Conservation (phyloP, 2,329 filamentous ascomycete species). For the Colletotrichum musicola region DNA sequence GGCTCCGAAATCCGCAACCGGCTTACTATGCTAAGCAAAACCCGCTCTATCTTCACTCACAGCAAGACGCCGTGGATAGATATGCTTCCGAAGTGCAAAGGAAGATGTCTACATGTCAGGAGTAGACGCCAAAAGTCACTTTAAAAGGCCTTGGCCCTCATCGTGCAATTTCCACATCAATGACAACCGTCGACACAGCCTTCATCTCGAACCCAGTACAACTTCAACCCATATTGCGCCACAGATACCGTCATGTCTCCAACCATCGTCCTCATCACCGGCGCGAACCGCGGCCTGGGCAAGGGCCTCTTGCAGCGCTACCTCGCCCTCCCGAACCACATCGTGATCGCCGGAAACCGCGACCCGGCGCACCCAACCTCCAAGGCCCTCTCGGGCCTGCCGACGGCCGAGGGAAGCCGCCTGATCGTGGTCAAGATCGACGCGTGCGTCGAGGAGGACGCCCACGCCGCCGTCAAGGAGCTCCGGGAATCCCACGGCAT, state of each 20-base stretch:
- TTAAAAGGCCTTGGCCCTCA: neutral
- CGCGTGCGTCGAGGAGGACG: slow-evolving; percentile 47
- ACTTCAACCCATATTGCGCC: neutral
- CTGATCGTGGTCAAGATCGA: slow-evolving; percentile 60
- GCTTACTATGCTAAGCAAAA: neutral
- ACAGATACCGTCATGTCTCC: neutral
- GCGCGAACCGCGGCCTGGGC: slow-evolving; percentile 55
- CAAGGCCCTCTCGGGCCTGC: slow-evolving; percentile 49
- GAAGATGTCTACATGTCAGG: neutral
- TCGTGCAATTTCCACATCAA: neutral
- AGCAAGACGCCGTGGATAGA: neutral
- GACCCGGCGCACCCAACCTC: slow-evolving; percentile 46
- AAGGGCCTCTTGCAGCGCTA: slow-evolving; percentile 50
- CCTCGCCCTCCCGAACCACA: slow-evolving; percentile 69
- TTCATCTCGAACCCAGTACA: neutral
- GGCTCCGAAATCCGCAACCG: neutral
- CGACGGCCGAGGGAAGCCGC: slow-evolving; percentile 49
- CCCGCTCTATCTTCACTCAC: neutral
- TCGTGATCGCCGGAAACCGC: slow-evolving; percentile 54
- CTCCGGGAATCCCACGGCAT: slow-evolving; percentile 51
- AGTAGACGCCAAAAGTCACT: neutral
- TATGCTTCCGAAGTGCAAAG: neutral
- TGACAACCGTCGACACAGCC: no score
- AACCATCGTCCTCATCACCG: slow-evolving; percentile 49
- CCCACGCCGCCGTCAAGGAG: slow-evolving; percentile 48